Evolutionary conservation across 805 yeast species (phyloP).

Genomic region (Suhomyces kilbournensis): DNA sequence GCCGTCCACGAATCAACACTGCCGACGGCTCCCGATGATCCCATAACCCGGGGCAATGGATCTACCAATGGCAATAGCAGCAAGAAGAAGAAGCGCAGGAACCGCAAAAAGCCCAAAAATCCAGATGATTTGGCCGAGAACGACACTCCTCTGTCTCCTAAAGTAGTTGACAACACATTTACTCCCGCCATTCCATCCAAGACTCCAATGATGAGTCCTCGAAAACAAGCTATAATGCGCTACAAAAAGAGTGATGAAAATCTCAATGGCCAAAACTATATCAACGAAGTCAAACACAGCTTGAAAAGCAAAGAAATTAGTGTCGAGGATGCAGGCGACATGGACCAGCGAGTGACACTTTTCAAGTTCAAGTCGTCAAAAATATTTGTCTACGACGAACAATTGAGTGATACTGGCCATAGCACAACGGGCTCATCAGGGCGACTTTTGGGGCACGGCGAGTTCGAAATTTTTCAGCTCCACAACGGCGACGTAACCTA

Average conservation of each 20-base stretch:
- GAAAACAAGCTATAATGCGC: conserved; percentile 38
- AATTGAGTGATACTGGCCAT: conserved; percentile 16
- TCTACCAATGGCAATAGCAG: not conserved
- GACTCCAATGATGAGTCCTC: conserved; percentile 25
- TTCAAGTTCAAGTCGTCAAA: conserved; percentile 30
- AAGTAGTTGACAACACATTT: not conserved
- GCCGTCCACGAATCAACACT: not conserved
- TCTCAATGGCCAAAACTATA: conserved; percentile 15
- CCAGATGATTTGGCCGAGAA: not conserved
- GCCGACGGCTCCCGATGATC: not conserved
- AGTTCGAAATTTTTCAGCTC: conserved; percentile 56
- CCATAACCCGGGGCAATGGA: not conserved
- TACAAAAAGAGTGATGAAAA: conserved; percentile 30
- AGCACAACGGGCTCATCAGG: conserved; percentile 28
- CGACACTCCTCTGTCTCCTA: not conserved
- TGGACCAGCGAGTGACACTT: conserved; percentile 37
- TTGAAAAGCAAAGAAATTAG: conserved; percentile 11
- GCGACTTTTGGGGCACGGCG: conserved; percentile 57
- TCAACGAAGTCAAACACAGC: conserved; percentile 29
- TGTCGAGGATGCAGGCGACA: conserved; percentile 15
- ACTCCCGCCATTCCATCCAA: not conserved
- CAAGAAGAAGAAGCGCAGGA: conserved; percentile 3
- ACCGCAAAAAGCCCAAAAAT: not conserved
- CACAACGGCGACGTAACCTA: conserved; percentile 58
- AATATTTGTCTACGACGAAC: conserved; percentile 38